Evolutionary conservation across 805 yeast genomes (phyloP).

Genomic region (Peterozyma xylosa): DNA sequence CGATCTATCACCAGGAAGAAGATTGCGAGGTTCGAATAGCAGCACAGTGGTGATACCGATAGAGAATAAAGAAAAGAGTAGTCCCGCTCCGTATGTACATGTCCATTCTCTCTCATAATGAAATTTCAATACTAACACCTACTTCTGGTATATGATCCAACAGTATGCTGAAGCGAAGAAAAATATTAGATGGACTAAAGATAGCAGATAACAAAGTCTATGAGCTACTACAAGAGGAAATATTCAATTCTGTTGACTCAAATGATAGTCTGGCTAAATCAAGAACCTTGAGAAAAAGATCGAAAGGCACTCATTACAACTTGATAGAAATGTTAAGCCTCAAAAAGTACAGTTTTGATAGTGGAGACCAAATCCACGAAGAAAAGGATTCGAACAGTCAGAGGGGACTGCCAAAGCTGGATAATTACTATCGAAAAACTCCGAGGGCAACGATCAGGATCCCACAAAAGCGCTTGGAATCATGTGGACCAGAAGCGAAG

Average conservation of each 20-base stretch:
- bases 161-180: neutral
- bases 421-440: too few relatives aligned
- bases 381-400: neutral
- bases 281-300: slow-evolving; percentile 12
- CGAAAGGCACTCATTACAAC: slow-evolving; percentile 11
- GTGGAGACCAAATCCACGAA: neutral
- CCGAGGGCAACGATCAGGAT: too few relatives aligned
- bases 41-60: too few relatives aligned
- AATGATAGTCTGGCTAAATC: slow-evolving; percentile 5
- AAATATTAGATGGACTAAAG: slow-evolving; percentile 21
- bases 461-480: too few relatives aligned
- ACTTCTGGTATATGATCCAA: too few relatives aligned
- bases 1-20: too few relatives aligned
- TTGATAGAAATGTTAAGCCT: slow-evolving; percentile 7
- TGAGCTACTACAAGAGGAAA: slow-evolving; percentile 24
- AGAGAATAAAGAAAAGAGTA: too few relatives aligned
- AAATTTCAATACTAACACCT: too few relatives aligned
- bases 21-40: too few relatives aligned
- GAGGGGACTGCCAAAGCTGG: neutral
- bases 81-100: too few relatives aligned
- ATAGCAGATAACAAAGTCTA: slow-evolving; percentile 32
- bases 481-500: too few relatives aligned
- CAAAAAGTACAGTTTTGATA: neutral
- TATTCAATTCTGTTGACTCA: slow-evolving; percentile 13
- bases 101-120: too few relatives aligned